Evolutionary conservation across 1,284 basidiomycete genomes (phyloP).

Genomic region (Moesziomyces sp.): DNA sequence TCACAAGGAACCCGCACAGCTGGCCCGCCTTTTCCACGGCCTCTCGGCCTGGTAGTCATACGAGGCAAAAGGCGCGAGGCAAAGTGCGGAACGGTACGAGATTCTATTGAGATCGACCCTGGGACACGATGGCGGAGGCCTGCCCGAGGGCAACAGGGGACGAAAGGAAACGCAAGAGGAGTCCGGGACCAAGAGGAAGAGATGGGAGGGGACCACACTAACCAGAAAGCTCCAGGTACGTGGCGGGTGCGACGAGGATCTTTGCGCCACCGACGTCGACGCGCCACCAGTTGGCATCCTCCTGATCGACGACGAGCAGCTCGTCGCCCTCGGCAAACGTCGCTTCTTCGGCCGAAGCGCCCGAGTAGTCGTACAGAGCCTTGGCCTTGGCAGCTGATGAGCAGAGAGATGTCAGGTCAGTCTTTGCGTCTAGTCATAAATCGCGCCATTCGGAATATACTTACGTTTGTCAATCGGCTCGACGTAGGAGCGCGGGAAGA

Average conservation of each 20-base stretch:
- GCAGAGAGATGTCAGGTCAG: slow-evolving; percentile 2
- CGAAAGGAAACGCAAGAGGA: neutral
- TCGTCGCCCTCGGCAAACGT: slow-evolving; percentile 57
- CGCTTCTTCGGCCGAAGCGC: slow-evolving; percentile 61
- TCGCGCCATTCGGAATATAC: slow-evolving; percentile 6
- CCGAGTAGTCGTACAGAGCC: slow-evolving; percentile 65
- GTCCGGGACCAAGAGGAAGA: slow-evolving; percentile 43
- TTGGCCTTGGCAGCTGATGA: slow-evolving; percentile 48
- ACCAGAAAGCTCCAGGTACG: slow-evolving; percentile 62
- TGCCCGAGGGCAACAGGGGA: neutral
- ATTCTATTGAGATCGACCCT: slow-evolving; percentile 39
- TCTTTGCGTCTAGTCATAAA: neutral
- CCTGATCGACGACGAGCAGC: slow-evolving; percentile 61
- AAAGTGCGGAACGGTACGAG: slow-evolving; percentile 29
- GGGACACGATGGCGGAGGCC: slow-evolving; percentile 16
- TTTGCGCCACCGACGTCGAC: slow-evolving; percentile 53
- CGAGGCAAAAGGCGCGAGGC: slow-evolving; percentile 35
- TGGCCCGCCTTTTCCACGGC: slow-evolving; percentile 29
- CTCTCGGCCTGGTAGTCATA: slow-evolving; percentile 29
- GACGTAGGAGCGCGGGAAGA: slow-evolving; percentile 88
- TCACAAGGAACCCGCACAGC: slow-evolving; percentile 29
- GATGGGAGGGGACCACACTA: slow-evolving; percentile 23
- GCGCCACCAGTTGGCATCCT: slow-evolving; percentile 65
- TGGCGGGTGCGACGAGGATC: slow-evolving; percentile 63
- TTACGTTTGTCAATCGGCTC: slow-evolving; percentile 48